Base-by-base conservation (phyloP, 192 early-diverging fungal genomes). In the Oehlia diaphana region DNA sequence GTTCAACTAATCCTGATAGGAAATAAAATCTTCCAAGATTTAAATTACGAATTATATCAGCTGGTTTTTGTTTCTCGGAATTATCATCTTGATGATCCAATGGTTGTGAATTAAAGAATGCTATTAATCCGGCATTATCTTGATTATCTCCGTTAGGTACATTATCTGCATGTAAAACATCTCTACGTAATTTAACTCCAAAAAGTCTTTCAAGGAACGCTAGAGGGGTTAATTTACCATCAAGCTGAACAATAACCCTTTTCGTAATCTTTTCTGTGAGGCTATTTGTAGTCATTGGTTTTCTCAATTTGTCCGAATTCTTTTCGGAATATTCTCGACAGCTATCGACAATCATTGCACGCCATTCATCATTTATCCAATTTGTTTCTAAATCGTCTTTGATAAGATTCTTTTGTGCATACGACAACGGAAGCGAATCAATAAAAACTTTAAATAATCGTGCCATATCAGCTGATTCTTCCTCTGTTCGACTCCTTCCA, bases 1-100 rank as follows among this genome's bases (percentile, higher is more conserved):
- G 68, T 39, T 70, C 39, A 42, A 70, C 37, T 9, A 42, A 19
- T 39, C 19, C 14, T 39, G 31, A 70, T n/a, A 70, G n/a, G 35
- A 70, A 70, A 70, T 70, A 70, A 70, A 70, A 39, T n/a, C 68
- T 33, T n/a, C 68, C 68, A 44, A 70, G 33, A 16, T 70, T 70
- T 39, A 70, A 42, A n/a, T 9, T 33, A 70, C 68, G 35, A 8
- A 39, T 19, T n/a, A 70, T 42, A 10, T 70, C 68, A 70, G 6
- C n/a, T 9, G 68, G 37, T n/a, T n/a, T 10, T n/a, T 33, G 21
- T 44, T 19, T 33, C 9, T 70, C 39, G 7, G 39, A 70, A n/a
- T 47, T 19, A 42, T 70, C 19, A 39, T 44, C 35, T 21, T 70
- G 37, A 70, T 47, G 68, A 19, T 14, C 16, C 23, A 70, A 39